Evolutionary conservation across 148 eudicot genomes (phyloP).

Genomic region (Arctostaphylos glauca): DNA sequence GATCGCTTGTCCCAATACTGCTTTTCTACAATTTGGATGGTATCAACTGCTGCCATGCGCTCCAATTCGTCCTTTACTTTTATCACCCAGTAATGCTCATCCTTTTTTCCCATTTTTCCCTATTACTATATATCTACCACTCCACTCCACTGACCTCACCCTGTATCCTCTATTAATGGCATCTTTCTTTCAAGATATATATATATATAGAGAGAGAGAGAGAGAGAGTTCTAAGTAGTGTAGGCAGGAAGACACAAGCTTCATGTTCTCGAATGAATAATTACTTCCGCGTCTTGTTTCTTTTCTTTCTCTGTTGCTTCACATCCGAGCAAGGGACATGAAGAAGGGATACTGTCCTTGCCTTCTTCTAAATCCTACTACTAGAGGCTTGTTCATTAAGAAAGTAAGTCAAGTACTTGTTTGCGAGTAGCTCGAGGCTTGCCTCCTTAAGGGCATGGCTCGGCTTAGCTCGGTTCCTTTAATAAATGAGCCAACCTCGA

Average conservation of each 20-base stretch:
- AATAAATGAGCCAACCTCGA: no score
- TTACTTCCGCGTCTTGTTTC: neutral
- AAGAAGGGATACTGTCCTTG: neutral
- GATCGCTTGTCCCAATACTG: slow-evolving; percentile 31
- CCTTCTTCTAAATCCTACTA: neutral
- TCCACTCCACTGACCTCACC: neutral
- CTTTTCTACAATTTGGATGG: slow-evolving; percentile 6
- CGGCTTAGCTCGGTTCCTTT: no score
- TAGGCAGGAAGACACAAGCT: neutral
- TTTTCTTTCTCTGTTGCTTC: neutral
- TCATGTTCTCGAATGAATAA: neutral
- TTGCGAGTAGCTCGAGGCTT: no score
- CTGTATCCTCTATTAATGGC: neutral
- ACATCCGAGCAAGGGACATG: neutral
- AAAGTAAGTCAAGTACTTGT: neutral
- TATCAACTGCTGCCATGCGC: neutral
- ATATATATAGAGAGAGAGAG: no score
- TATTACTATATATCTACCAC: neutral
- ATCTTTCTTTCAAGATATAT: no score
- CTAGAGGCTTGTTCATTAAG: neutral
- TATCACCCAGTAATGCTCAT: slow-evolving; percentile 14
- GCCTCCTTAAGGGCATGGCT: no score
- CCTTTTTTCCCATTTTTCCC: neutral
- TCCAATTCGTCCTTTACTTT: neutral
- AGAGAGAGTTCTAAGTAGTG: neutral